These are phyloP conservation scores for Acanthamoeba healyi DNA, from an alignment of 208 protist species.

Conservation along the genomic window DNA sequence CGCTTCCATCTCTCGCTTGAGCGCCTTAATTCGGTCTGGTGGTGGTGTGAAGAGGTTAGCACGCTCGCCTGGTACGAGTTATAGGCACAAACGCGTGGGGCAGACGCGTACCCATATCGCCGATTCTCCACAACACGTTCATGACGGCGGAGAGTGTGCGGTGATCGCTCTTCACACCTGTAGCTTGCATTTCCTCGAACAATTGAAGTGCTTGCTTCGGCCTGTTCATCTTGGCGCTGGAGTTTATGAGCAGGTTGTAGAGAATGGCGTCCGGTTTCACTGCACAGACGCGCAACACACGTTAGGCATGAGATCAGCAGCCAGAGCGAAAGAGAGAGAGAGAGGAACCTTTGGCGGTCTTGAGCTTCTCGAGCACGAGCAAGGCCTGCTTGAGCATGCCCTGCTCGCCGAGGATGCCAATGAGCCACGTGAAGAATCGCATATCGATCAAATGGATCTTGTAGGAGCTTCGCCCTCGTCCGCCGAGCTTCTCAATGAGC, in stretches of 20 bases:
- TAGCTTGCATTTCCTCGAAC: background rate
- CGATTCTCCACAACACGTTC: background rate
- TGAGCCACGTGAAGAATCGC: constrained; percentile 17
- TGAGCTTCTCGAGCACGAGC: background rate
- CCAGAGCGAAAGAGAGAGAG: too few relatives aligned
- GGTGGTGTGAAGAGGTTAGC: too few relatives aligned
- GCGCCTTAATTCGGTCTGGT: background rate
- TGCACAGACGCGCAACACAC: background rate
- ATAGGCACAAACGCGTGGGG: too few relatives aligned
- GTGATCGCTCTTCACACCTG: background rate
- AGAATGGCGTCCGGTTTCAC: constrained; percentile 4
- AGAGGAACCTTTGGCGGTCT: background rate
- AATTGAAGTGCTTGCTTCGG: background rate
- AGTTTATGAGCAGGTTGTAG: background rate
- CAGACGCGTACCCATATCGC: constrained; percentile 8
- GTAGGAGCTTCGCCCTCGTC: background rate
- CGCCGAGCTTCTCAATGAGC: constrained; percentile 6
- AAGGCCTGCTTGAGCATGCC: constrained; percentile 10
- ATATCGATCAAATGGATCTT: background rate
- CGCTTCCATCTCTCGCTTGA: background rate
- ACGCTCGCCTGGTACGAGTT: too few relatives aligned
- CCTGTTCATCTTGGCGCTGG: background rate
- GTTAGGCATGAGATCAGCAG: background rate
- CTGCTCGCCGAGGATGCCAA: background rate
- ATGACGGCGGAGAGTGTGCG: constrained; percentile 1